Conservation (phyloP, 2,329 filamentous ascomycete genomes). For the Tolypocladium sp. region DNA sequence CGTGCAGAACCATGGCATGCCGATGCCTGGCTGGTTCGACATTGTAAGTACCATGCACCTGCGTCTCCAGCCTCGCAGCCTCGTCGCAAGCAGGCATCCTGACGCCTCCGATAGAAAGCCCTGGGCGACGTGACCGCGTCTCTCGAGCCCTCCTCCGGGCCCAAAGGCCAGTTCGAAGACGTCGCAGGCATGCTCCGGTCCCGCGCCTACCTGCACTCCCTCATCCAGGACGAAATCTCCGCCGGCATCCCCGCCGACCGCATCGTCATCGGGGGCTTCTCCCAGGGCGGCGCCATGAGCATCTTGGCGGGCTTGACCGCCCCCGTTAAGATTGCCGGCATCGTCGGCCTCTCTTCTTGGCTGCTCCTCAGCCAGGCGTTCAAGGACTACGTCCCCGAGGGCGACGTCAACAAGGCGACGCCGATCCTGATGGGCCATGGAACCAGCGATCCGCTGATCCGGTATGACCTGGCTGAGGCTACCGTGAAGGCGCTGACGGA, state of each 20-base stretch:
- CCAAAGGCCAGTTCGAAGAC: slow-evolving; percentile 40
- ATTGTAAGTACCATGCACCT: slow-evolving; percentile 41
- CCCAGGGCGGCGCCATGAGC: slow-evolving; percentile 77
- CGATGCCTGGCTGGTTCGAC: slow-evolving; percentile 85
- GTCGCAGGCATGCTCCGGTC: slow-evolving; percentile 53
- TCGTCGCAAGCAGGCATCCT: background rate
- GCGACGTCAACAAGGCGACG: slow-evolving; percentile 52
- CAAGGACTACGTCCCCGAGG: slow-evolving; percentile 24
- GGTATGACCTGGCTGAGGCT: slow-evolving; percentile 55
- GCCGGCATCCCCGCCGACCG: slow-evolving; percentile 70
- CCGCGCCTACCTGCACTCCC: slow-evolving; percentile 61
- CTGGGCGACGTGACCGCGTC: slow-evolving; percentile 20
- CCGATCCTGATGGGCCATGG: slow-evolving; percentile 88
- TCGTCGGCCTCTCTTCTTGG: slow-evolving; percentile 77
- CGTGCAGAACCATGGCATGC: slow-evolving; percentile 60
- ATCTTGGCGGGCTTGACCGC: slow-evolving; percentile 69
- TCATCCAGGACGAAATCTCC: slow-evolving; percentile 72
- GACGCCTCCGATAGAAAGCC: slow-evolving; percentile 14
- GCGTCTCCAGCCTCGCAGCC: background rate
- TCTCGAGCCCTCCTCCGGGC: slow-evolving; percentile 9
- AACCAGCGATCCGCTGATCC: slow-evolving; percentile 65
- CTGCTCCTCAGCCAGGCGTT: slow-evolving; percentile 52
- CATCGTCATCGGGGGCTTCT: slow-evolving; percentile 77
- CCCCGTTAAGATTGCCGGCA: slow-evolving; percentile 64
- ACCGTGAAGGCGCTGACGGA: slow-evolving; percentile 59